Conservation (phyloP, 140 eudicot genomes). For the Bidens hawaiensis region DNA sequence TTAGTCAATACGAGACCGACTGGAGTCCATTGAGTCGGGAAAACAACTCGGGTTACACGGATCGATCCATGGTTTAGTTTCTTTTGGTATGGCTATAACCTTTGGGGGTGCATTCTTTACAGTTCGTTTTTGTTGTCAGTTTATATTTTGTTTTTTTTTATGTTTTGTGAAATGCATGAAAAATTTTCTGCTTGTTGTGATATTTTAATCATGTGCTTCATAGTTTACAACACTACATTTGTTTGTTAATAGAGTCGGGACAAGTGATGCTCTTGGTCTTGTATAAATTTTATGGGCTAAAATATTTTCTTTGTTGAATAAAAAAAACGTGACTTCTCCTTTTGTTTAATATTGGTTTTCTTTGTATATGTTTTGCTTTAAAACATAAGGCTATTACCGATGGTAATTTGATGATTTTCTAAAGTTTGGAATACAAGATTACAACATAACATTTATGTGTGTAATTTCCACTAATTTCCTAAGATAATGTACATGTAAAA, state of each 20-base stretch:
- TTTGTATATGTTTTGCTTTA: too few relatives aligned
- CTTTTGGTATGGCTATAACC: conserved; percentile 31
- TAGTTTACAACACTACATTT: conserved; percentile 19
- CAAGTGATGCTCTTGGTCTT: conserved; percentile 17
- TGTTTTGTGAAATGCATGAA: conserved; percentile 9
- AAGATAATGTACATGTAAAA: too few relatives aligned
- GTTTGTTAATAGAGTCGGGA: conserved; percentile 22
- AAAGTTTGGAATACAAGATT: too few relatives aligned
- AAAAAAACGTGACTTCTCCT: too few relatives aligned
- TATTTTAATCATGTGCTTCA: conserved; percentile 11
- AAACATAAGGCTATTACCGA: too few relatives aligned
- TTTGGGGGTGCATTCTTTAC: conserved; percentile 24
- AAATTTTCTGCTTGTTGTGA: conserved; percentile 22
- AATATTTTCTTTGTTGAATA: not conserved
- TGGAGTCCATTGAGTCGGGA: conserved; percentile 49
- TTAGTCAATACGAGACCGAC: conserved; percentile 43
- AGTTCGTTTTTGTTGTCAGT: conserved; percentile 2
- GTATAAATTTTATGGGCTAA: conserved; percentile 29
- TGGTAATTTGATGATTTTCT: too few relatives aligned
- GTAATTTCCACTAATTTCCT: too few relatives aligned
- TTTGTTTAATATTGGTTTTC: too few relatives aligned
- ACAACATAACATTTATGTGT: too few relatives aligned
- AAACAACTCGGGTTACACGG: conserved; percentile 39
- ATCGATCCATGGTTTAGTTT: conserved; percentile 50
- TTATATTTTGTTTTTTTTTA: not conserved